Evolutionary conservation across 768 basidiomycete species (phyloP).

Genomic region (Rhizopogon salebrosus): DNA sequence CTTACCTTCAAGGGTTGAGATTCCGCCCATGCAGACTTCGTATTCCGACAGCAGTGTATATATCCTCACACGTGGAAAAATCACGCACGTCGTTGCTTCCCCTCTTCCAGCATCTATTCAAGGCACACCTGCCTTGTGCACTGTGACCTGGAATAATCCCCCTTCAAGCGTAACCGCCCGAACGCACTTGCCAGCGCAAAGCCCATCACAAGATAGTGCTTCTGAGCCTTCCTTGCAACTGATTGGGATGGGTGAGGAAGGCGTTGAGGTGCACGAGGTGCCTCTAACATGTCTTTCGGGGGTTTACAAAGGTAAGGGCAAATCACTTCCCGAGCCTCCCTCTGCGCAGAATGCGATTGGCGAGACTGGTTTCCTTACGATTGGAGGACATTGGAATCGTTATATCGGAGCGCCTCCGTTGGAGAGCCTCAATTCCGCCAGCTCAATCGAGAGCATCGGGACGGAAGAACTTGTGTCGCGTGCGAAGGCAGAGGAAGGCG

Average conservation of each 20-base stretch:
- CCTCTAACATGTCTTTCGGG: conserved; percentile 41
- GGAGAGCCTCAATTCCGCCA: conserved; percentile 38
- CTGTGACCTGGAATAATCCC: conserved; percentile 51
- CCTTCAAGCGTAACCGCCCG: conserved; percentile 55
- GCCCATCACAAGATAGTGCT: conserved; percentile 12
- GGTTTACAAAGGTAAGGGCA: conserved; percentile 36
- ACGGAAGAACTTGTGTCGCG: conserved; percentile 43
- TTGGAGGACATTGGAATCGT: conserved; percentile 46
- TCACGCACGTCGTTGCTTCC: conserved; percentile 61
- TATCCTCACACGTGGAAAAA: conserved; percentile 63
- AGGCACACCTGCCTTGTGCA: conserved; percentile 44
- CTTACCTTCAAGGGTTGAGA: conserved; percentile 20
- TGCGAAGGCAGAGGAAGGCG: conserved; percentile 53
- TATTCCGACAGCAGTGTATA: conserved; percentile 40
- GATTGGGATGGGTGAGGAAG: conserved; percentile 62
- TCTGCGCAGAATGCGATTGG: conserved; percentile 61
- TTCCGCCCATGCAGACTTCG: conserved; percentile 15
- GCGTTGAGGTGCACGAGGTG: conserved; percentile 72
- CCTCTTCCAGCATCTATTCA: conserved; percentile 57
- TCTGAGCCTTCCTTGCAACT: conserved; percentile 55
- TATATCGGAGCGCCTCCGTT: conserved; percentile 28
- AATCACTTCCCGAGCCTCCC: conserved; percentile 39
- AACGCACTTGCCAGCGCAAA: conserved; percentile 32
- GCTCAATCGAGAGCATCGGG: conserved; percentile 47
- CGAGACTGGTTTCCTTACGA: conserved; percentile 43